Conservation (phyloP, 2,329 filamentous ascomycete genomes). For the Neonectria faginata region DNA sequence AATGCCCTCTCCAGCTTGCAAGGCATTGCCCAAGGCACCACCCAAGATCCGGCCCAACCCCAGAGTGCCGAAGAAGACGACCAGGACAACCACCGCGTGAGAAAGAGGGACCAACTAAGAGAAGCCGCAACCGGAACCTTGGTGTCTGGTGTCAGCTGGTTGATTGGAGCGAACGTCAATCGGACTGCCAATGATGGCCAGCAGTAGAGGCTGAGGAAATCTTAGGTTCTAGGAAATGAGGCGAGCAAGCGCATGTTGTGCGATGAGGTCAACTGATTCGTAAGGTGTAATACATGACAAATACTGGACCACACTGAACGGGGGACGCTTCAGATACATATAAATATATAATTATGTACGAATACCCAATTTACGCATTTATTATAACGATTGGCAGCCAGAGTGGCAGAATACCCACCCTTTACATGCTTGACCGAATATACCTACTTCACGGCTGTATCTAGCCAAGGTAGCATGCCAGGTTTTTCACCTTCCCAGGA, state of each 20-base stretch:
- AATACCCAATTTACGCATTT: constrained; percentile 9
- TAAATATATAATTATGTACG: constrained; percentile 21
- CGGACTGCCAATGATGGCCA: constrained; percentile 34
- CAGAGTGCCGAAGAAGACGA: constrained; percentile 42
- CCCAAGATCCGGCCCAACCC: constrained; percentile 48
- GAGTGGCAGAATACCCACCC: not conserved
- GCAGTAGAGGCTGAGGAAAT: constrained; percentile 1
- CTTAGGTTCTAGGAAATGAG: not conserved
- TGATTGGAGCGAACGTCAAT: constrained; percentile 67
- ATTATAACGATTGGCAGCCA: not conserved
- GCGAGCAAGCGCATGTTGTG: not conserved
- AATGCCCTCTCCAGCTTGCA: constrained; percentile 66
- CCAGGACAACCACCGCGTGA: constrained; percentile 56
- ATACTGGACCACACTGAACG: not conserved
- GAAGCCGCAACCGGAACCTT: constrained; percentile 76
- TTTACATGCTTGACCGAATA: not conserved
- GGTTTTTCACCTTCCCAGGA: not conserved
- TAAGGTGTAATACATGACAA: not conserved
- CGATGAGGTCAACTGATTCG: not conserved
- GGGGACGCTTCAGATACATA: constrained; percentile 7
- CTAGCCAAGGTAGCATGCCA: not conserved
- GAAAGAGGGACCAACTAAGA: constrained; percentile 79
- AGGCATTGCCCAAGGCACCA: constrained; percentile 38
- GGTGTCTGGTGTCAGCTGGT: constrained; percentile 75
- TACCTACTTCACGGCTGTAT: not conserved